Conservation (phyloP, 768 basidiomycete genomes). For the Saitozyma sp. region DNA sequence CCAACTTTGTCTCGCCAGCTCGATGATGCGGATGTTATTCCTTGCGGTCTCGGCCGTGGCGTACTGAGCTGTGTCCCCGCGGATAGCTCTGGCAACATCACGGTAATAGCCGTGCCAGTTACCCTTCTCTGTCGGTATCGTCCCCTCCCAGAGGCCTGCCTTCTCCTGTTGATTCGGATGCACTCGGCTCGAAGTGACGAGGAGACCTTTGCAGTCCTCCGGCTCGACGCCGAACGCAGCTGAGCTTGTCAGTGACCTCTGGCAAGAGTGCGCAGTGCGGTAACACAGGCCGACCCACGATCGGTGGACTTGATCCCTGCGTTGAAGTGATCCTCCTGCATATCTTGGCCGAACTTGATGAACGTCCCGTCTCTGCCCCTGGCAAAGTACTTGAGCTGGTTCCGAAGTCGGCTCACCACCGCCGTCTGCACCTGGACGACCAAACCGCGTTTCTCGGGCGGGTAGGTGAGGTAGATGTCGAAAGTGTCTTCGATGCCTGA, state of each 20-base stretch:
- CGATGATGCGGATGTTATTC: neutral
- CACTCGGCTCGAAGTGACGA: constrained; percentile 20
- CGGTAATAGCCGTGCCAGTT: neutral
- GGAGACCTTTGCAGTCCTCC: neutral
- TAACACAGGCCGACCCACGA: constrained; percentile 46
- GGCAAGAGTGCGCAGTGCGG: neutral
- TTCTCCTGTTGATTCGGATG: neutral
- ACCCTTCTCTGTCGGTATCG: neutral
- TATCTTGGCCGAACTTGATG: neutral
- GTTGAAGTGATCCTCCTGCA: neutral
- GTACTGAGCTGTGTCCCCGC: neutral
- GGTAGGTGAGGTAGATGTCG: constrained; percentile 8
- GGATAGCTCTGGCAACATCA: constrained; percentile 1
- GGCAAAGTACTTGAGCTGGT: constrained; percentile 1
- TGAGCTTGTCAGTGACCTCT: neutral
- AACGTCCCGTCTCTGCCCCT: neutral
- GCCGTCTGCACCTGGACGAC: constrained; percentile 1
- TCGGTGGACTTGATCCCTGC: neutral
- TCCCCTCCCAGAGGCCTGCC: neutral
- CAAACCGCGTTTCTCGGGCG: neutral
- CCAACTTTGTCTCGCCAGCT: neutral
- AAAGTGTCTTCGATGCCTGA: constrained; percentile 13
- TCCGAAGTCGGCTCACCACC: neutral
- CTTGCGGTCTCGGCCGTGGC: neutral
- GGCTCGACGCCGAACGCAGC: neutral